Base-by-base conservation (phyloP, 345 rosid genomes). In the Citrus medica region DNA sequence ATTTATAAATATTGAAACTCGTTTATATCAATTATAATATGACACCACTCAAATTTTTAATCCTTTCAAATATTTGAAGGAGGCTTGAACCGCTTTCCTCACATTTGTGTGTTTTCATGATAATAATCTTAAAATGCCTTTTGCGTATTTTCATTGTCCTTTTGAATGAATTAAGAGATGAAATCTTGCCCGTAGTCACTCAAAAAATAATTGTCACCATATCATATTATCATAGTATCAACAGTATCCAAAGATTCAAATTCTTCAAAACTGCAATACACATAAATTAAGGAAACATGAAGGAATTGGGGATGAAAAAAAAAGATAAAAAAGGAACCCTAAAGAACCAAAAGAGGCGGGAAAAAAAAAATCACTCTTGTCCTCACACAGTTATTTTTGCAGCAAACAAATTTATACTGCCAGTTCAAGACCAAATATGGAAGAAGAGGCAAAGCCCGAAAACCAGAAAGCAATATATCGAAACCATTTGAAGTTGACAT, bases 361-460 rank as follows among this genome's bases (percentile, higher is more conserved):
- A 0, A 0, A 19, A 56, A 67, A 60, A 62, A 67, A 60, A 62
- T 60, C 60, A 73, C 77, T 70, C 76, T 38, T 14, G 33, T 58
- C 63, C 77, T 67, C 77, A 70, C 48, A 55, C 65, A 37, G 46
- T 78, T 78, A 82, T 82, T 75, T 61, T 58, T 55, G 40, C 79
- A 74, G 40, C 73, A 69, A 65, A 21, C 56, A 74, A 38, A 46
- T 53, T 46, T 40, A 30, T 63, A 82, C 24, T 73, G 62, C 68
- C 70, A 81, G 28, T 51, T 28, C 53, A 63, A 21, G 21, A 64
- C 35, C 63, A 51, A 48, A 66, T 32, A 67, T 33, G 28, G 69
- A 75, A 82, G 69, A 64, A 75, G 65, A 70, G 69, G 79, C 51
- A 73, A 69, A 70, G 40, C 76, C 35, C 64, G 13, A 38, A 70